phyloP scores from a whole-genome alignment of 345 rosid species.

The Syzygium grande region DNA sequence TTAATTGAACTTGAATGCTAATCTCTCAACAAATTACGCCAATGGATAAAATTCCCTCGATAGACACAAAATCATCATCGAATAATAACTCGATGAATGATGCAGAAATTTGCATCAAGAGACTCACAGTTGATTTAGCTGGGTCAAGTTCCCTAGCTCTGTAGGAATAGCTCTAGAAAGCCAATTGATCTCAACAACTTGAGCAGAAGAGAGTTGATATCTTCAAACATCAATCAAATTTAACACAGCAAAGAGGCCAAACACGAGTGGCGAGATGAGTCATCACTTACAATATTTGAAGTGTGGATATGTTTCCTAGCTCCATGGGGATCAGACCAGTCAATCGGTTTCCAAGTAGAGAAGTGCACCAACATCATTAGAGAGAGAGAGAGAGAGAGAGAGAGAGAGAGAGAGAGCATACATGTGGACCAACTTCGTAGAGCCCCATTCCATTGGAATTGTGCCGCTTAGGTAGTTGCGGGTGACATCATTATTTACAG shows the following conservation, averaged over 20 bases:
- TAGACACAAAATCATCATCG: not conserved
- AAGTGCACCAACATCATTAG: not conserved
- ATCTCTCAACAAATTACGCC: not conserved
- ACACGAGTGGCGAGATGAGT: not conserved
- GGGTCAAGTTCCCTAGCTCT: slow-evolving; percentile 2
- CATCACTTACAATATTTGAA: not conserved
- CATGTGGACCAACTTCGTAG: not conserved
- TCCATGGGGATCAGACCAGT: slow-evolving; percentile 5
- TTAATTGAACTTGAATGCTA: rapidly evolving
- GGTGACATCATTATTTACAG: not conserved
- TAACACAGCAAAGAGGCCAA: not conserved
- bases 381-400: not conserved
- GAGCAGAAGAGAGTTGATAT: not conserved
- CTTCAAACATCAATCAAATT: not conserved
- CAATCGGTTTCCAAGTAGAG: not conserved
- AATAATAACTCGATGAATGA: not conserved
- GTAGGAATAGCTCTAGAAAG: not conserved
- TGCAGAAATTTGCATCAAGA: not conserved
- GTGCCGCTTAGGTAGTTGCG: slow-evolving; percentile 1
- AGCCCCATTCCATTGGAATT: not conserved
- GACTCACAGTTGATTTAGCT: not conserved
- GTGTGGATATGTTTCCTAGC: slow-evolving; percentile 4
- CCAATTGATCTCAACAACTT: not conserved
- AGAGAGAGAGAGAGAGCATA: not conserved
- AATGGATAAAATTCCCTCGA: not conserved